Evolutionary conservation across 805 yeast genomes (phyloP).

Genomic region (Candida sakaeoensis): DNA sequence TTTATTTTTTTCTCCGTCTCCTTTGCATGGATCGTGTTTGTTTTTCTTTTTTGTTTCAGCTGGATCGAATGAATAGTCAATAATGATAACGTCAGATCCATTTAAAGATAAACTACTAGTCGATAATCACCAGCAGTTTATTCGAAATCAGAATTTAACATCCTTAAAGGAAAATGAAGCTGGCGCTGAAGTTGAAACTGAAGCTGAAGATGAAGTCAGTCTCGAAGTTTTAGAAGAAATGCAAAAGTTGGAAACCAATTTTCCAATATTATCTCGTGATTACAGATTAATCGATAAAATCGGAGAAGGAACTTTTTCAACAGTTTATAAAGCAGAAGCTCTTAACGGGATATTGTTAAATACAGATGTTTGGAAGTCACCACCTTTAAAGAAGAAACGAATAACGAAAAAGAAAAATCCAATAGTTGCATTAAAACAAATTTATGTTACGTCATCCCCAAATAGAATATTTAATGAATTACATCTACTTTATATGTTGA

Average conservation of each 20-base stretch:
- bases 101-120: slow-evolving; percentile 13
- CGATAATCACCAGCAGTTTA: background rate
- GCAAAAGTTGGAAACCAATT: slow-evolving; percentile 48
- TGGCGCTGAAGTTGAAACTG: slow-evolving; percentile 33
- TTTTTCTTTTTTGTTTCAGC: background rate
- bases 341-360: slow-evolving; percentile 37
- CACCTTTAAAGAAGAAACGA: slow-evolving; percentile 31
- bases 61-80: background rate
- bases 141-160: slow-evolving; percentile 7
- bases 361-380: slow-evolving; percentile 42
- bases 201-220: slow-evolving; percentile 43
- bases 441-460: slow-evolving; percentile 94
- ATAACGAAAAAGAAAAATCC: slow-evolving; percentile 31
- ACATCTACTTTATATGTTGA: slow-evolving; percentile 63
- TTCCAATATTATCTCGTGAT: slow-evolving; percentile 48
- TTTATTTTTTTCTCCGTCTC: background rate
- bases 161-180: slow-evolving; percentile 1
- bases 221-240: slow-evolving; percentile 56
- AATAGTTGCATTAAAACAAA: slow-evolving; percentile 84
- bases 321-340: slow-evolving; percentile 62
- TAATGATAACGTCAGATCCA: slow-evolving; percentile 10
- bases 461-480: slow-evolving; percentile 86
- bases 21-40: background rate
- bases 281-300: slow-evolving; percentile 54
- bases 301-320: slow-evolving; percentile 65